Evolutionary conservation across 148 eudicot genomes (phyloP).

Genomic region (Camellia lanceoleosa): DNA sequence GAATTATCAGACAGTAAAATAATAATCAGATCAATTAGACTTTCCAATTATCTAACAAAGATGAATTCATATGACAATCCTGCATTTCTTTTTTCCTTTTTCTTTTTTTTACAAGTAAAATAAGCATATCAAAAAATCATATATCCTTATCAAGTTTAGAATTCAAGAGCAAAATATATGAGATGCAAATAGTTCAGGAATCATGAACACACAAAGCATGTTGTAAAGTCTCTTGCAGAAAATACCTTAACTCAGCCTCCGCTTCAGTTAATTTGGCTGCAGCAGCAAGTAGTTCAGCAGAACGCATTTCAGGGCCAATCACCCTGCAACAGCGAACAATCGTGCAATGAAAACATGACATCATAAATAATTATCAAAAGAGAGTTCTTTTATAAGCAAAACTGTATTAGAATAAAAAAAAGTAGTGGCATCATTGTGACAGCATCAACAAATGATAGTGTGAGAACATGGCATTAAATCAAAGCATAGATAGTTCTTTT

Average conservation of each 20-base stretch:
- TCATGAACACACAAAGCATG: not conserved
- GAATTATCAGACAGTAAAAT: not conserved
- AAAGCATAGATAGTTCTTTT: not conserved
- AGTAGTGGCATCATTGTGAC: no score
- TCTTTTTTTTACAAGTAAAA: not conserved
- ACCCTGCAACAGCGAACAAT: slow-evolving; percentile 39
- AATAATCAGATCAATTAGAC: slow-evolving; percentile 5
- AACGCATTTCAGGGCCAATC: slow-evolving; percentile 96
- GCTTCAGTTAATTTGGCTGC: slow-evolving; percentile 98
- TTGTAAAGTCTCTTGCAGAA: not conserved
- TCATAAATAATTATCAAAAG: not conserved
- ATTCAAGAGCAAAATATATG: not conserved
- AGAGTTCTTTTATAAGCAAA: slow-evolving; percentile 26
- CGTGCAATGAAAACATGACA: not conserved
- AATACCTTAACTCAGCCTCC: slow-evolving; percentile 85
- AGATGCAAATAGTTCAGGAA: not conserved
- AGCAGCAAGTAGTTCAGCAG: slow-evolving; percentile 97
- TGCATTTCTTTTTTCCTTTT: no score
- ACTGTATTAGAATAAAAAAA: slow-evolving; percentile 18
- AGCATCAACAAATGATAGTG: no score
- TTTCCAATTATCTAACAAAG: slow-evolving; percentile 1
- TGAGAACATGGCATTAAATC: not conserved
- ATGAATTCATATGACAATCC: not conserved
- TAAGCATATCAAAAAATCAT: not conserved
- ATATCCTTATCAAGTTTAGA: not conserved